Conservation (phyloP, 768 basidiomycete genomes). For the Podaxis pistillaris region DNA sequence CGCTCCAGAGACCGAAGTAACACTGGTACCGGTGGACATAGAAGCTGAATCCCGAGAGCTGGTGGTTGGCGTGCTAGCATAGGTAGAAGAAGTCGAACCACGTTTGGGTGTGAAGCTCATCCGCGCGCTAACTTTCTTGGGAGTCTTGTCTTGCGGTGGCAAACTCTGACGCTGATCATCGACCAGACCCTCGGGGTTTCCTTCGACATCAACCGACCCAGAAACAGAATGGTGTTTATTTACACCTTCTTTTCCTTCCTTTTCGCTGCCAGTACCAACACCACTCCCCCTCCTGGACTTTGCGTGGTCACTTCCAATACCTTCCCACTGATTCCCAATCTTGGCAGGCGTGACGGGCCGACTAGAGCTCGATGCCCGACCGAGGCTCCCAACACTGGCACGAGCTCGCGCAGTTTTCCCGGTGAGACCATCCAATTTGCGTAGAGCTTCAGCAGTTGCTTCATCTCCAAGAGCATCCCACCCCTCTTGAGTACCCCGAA, state of each 20-base stretch:
- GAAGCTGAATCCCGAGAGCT: slow-evolving; percentile 88
- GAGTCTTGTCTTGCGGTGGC: slow-evolving; percentile 55
- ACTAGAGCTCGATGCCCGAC: slow-evolving; percentile 62
- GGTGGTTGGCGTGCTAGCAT: slow-evolving; percentile 73
- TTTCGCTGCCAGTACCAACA: slow-evolving; percentile 35
- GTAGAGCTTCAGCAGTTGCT: slow-evolving; percentile 85
- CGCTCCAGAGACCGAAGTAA: slow-evolving; percentile 70
- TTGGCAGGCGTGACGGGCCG: slow-evolving; percentile 77
- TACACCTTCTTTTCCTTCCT: slow-evolving; percentile 8
- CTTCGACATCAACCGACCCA: slow-evolving; percentile 44
- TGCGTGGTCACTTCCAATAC: slow-evolving; percentile 41
- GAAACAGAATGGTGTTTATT: slow-evolving; percentile 7
- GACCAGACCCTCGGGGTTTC: slow-evolving; percentile 22
- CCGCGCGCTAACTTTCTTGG: slow-evolving; percentile 67
- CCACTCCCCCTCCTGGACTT: slow-evolving; percentile 40
- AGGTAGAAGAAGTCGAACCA: slow-evolving; percentile 85
- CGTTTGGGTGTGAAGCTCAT: slow-evolving; percentile 84
- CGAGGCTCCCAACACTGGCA: slow-evolving; percentile 73
- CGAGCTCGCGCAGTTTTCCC: slow-evolving; percentile 75
- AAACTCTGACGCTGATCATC: slow-evolving; percentile 19
- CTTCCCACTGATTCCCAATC: slow-evolving; percentile 73
- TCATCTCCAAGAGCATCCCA: slow-evolving; percentile 89
- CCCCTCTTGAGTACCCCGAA: slow-evolving; percentile 86
- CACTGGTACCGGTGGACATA: slow-evolving; percentile 73
- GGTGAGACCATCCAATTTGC: slow-evolving; percentile 88